Percentiles rank a stretch among this genome's conserved stretches.
Conservation (phyloP, 2,329 filamentous ascomycete species). For the Sclerotinia spermophila region DNA sequence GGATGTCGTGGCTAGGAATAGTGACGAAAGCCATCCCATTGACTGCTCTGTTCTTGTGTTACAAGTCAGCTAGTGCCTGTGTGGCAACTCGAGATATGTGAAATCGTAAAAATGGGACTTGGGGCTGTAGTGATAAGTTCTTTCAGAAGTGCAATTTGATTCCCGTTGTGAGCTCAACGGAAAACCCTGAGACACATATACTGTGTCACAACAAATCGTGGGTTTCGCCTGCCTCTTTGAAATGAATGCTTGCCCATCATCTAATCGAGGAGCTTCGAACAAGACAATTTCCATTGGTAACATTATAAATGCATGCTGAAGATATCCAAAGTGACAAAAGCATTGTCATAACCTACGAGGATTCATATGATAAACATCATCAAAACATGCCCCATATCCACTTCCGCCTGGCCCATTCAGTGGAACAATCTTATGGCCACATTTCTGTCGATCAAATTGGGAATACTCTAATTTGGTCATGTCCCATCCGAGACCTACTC, state of each 20-base stretch:
- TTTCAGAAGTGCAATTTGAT: not conserved
- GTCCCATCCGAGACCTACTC: conserved; percentile 53
- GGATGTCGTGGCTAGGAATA: conserved; percentile 43
- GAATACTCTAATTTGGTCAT: conserved; percentile 54
- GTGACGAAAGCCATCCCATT: conserved; percentile 51
- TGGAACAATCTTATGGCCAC: conserved; percentile 48
- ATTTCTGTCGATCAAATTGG: conserved; percentile 49
- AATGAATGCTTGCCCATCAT: not conserved
- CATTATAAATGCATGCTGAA: no score
- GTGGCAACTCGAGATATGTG: not conserved
- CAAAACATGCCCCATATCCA: conserved; percentile 43
- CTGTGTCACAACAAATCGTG: not conserved
- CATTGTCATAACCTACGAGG: conserved; percentile 38
- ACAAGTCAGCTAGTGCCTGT: not conserved
- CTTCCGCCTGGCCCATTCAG: conserved; percentile 39
- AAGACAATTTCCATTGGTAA: not conserved
- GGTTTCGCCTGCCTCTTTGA: not conserved
- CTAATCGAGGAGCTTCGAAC: not conserved
- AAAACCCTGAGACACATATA: not conserved
- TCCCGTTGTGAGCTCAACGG: not conserved
- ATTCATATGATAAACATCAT: conserved; percentile 50
- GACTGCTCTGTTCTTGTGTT: conserved; percentile 44
- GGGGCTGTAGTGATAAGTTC: not conserved
- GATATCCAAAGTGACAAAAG: not conserved
- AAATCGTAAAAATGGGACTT: not conserved